Percentiles rank a stretch among this genome's conserved stretches.
These are phyloP conservation scores for Mucor circinelloides DNA, from an alignment of 371 early-diverging fungal genomes.

Conservation along the genomic window DNA sequence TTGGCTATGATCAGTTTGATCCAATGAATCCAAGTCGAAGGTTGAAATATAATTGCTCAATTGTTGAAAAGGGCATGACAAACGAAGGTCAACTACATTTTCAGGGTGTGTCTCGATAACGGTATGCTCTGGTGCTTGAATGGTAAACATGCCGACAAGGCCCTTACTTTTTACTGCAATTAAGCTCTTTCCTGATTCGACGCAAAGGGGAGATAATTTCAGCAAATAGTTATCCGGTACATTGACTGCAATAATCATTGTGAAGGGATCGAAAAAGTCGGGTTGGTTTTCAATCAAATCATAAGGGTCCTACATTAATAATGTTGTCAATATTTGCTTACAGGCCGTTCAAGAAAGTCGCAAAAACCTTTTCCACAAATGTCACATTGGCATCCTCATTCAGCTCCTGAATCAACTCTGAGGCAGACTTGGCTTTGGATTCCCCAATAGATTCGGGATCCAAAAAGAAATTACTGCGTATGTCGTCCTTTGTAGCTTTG, in stretches of 20 bases:
- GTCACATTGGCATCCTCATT: slow-evolving; percentile 85
- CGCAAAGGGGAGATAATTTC: slow-evolving; percentile 63
- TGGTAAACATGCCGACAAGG: slow-evolving; percentile 70
- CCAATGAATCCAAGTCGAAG: slow-evolving; percentile 68
- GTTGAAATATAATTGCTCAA: slow-evolving; percentile 59
- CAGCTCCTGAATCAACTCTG: slow-evolving; percentile 76
- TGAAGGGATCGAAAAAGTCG: slow-evolving; percentile 68
- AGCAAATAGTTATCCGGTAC: slow-evolving; percentile 58
- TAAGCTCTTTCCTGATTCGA: slow-evolving; percentile 63
- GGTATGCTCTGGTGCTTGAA: slow-evolving; percentile 76
- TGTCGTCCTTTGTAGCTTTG: slow-evolving; percentile 65
- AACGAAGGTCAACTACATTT: slow-evolving; percentile 74
- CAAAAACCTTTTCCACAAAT: slow-evolving; percentile 49
- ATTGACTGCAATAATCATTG: slow-evolving; percentile 75
- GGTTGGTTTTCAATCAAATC: slow-evolving; percentile 56
- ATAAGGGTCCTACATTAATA: slow-evolving; percentile 21
- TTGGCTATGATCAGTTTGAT: slow-evolving; percentile 73
- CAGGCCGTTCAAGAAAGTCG: background rate
- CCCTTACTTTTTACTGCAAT: slow-evolving; percentile 74
- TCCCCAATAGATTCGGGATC: slow-evolving; percentile 63
- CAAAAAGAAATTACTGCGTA: slow-evolving; percentile 91
- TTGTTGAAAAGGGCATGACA: slow-evolving; percentile 80
- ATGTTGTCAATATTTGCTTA: background rate
- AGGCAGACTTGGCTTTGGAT: slow-evolving; percentile 64
- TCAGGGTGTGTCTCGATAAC: slow-evolving; percentile 93